Conservation (phyloP, 306 rosid genomes). For the Quercus robur region DNA sequence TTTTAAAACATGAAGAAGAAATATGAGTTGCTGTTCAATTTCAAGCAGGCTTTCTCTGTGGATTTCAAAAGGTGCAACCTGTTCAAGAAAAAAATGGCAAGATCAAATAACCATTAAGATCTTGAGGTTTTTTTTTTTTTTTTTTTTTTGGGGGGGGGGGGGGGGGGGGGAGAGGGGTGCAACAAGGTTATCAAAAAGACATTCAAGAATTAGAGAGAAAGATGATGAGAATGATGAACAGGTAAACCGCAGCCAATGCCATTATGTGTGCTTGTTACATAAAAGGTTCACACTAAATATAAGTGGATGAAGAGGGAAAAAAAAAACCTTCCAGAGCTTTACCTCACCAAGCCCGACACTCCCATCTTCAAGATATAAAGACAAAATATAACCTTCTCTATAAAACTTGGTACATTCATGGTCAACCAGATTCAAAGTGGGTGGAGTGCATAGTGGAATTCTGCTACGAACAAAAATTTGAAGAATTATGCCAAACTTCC, state of each 20-base stretch:
- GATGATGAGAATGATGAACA: background rate
- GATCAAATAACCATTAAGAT: slow-evolving; percentile 3
- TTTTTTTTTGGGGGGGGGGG: background rate
- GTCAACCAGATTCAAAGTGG: slow-evolving; percentile 44
- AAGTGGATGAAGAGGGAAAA: background rate
- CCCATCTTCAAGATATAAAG: slow-evolving; percentile 83
- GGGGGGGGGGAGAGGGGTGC: background rate
- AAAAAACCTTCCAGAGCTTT: slow-evolving; percentile 28
- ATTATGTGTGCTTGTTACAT: background rate
- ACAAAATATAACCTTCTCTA: slow-evolving; percentile 80
- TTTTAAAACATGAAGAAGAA: slow-evolving; percentile 59
- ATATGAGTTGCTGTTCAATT: slow-evolving; percentile 85
- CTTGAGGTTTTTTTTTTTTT: background rate
- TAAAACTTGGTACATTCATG: slow-evolving; percentile 37
- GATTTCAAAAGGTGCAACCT: slow-evolving; percentile 85
- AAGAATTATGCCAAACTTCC: slow-evolving; percentile 1
- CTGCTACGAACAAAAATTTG: slow-evolving; percentile 38
- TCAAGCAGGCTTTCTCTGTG: slow-evolving; percentile 64
- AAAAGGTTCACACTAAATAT: background rate
- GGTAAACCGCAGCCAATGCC: background rate
- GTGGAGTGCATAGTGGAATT: slow-evolving; percentile 68
- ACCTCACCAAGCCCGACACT: slow-evolving; percentile 93
- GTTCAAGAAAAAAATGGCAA: slow-evolving; percentile 26
- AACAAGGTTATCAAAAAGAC: background rate
- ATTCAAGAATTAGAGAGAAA: background rate